Percentiles rank a stretch among this genome's conserved stretches.
These are phyloP conservation scores for Halophytophthora polymorphica DNA, from an alignment of 352 stramenopile species.

Conservation along the genomic window DNA sequence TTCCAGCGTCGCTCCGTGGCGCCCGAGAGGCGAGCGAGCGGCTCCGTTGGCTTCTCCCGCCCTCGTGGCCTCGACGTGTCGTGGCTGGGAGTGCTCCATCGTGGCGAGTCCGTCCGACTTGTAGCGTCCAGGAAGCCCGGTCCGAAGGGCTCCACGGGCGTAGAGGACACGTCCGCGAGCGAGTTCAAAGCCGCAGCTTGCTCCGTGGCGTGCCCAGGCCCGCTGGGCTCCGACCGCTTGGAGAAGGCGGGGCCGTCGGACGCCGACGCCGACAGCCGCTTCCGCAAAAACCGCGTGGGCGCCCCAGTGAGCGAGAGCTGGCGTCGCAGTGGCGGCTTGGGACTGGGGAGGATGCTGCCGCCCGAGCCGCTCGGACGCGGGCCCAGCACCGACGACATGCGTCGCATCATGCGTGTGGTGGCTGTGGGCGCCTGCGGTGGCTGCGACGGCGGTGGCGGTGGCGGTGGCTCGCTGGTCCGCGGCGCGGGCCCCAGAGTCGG, in stretches of 20 bases:
- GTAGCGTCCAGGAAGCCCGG: neutral
- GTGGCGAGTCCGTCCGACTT: neutral
- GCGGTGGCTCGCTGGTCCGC: neutral
- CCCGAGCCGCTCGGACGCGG: too few relatives aligned
- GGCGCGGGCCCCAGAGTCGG: constrained; percentile 11
- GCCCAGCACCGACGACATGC: neutral
- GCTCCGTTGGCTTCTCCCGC: neutral
- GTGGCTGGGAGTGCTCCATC: neutral
- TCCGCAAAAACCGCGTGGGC: constrained; percentile 8
- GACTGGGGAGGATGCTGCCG: too few relatives aligned
- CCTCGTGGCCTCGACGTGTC: too few relatives aligned
- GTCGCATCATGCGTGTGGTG: neutral
- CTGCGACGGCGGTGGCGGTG: neutral
- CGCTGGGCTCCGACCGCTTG: constrained; percentile 5
- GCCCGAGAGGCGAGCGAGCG: constrained; percentile 16
- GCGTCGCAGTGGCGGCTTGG: too few relatives aligned
- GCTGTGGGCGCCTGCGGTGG: too few relatives aligned
- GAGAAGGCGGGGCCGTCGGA: constrained; percentile 12
- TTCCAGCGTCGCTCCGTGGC: constrained; percentile 35
- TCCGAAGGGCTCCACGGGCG: neutral
- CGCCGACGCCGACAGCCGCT: constrained; percentile 7
- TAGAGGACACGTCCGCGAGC: neutral
- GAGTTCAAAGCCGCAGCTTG: neutral
- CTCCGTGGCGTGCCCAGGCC: constrained; percentile 10
- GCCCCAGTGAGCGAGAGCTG: too few relatives aligned